A percentile compares a stretch with the other conserved stretches of the same genome.
Conservation (phyloP, 2,329 filamentous ascomycete genomes). For the Aspergillus fructus region DNA sequence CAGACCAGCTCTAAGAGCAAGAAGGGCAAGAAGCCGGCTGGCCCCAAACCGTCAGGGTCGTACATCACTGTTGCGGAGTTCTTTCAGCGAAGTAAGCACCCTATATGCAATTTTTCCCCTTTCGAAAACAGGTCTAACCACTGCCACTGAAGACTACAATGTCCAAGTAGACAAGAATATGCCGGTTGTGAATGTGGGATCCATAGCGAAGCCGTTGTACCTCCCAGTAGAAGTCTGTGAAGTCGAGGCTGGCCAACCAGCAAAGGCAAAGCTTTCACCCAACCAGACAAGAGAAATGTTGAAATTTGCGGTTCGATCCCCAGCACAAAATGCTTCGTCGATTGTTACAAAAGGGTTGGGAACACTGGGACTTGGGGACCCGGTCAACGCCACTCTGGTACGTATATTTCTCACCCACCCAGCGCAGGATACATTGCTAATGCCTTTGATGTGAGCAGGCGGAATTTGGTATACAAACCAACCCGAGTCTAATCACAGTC, state of each 20-base stretch:
- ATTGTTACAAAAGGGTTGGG: constrained; percentile 58
- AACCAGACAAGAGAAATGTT: constrained; percentile 70
- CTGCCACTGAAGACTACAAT: constrained; percentile 31
- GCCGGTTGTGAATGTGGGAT: constrained; percentile 69
- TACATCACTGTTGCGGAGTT: constrained; percentile 56
- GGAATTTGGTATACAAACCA: constrained; percentile 60
- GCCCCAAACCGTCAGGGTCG: constrained; percentile 30
- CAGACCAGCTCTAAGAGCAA: constrained; percentile 18
- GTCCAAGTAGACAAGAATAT: constrained; percentile 41
- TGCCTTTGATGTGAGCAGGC: constrained; percentile 27
- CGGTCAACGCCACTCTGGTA: constrained; percentile 46
- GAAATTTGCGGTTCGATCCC: constrained; percentile 66
- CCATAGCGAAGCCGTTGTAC: constrained; percentile 56
- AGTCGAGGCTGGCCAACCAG: constrained; percentile 64
- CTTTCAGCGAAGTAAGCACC: constrained; percentile 45
- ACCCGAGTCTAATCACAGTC: constrained; percentile 64
- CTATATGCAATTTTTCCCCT: not conserved
- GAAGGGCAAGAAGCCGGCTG: constrained; percentile 32
- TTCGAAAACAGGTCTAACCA: not conserved
- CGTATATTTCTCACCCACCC: constrained; percentile 15
- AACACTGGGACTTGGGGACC: constrained; percentile 57
- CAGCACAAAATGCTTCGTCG: constrained; percentile 65
- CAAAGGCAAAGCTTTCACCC: constrained; percentile 58
- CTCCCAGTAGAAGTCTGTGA: constrained; percentile 66
- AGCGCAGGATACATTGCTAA: not conserved